These are phyloP conservation scores for Thermochaetoides thermophila DNA, from an alignment of 495 filamentous ascomycete species.

Conservation along the genomic window DNA sequence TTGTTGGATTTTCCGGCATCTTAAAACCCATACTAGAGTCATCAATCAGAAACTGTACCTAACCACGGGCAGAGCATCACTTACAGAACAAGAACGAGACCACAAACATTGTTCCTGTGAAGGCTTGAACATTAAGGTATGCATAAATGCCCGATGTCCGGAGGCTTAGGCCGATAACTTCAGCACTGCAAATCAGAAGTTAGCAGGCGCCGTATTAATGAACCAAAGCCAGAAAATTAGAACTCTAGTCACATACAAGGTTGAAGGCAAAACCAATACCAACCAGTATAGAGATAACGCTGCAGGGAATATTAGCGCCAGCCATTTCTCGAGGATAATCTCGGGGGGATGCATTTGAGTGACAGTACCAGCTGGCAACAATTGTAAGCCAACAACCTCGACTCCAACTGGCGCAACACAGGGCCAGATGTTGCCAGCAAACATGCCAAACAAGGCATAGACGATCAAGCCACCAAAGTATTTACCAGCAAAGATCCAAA, in stretches of 20 bases:
- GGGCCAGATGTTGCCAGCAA: constrained; percentile 63
- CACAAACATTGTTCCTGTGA: constrained; percentile 25
- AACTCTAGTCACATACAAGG: constrained; percentile 32
- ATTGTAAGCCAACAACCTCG: constrained; percentile 60
- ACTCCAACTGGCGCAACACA: constrained; percentile 57
- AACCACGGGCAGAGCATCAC: constrained; percentile 1
- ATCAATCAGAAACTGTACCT: no score
- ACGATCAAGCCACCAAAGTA: constrained; percentile 52
- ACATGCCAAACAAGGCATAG: constrained; percentile 54
- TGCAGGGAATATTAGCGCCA: constrained; percentile 4
- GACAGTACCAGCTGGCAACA: constrained; percentile 46
- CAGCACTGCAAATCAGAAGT: constrained; percentile 38
- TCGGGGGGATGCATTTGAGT: background rate
- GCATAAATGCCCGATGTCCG: constrained; percentile 27
- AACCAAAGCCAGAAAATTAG: no score
- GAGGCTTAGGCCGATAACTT: constrained; percentile 60
- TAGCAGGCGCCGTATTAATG: no score
- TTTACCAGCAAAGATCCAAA: constrained; percentile 54
- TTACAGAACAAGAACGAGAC: constrained; percentile 24
- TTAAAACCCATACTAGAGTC: constrained; percentile 21
- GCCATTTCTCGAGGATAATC: background rate
- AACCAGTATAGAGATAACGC: constrained; percentile 66
- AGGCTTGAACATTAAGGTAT: constrained; percentile 28
- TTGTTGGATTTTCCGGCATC: constrained; percentile 31
- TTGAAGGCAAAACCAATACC: constrained; percentile 53